Base-by-base conservation (phyloP, 768 basidiomycete species). In the Galerina sulciceps region DNA sequence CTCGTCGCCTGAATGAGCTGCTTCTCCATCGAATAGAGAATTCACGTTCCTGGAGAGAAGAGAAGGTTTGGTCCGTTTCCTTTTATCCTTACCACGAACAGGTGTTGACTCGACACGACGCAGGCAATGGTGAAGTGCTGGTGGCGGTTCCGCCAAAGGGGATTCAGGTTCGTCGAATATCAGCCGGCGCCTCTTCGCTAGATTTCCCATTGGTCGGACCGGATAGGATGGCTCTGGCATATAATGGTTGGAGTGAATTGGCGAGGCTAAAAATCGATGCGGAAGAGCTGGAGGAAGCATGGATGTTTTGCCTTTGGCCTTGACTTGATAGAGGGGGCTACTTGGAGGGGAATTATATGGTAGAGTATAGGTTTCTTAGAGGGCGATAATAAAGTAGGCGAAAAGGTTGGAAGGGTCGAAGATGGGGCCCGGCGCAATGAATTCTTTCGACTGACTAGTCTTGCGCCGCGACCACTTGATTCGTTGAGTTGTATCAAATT, bases 1-100 rank as follows among this genome's bases (percentile, higher is more conserved):
- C 66, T 94, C 93, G 56, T 91, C 91, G 17, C 91, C 93, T 9
- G 93, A 94, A 65, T 93, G 93, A 15, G 72, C 72, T 3, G 93
- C 93, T 67, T 87, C 88, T 35, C 84, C 77, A 63, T 91, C 91
- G 51, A 91, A 78, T 67, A 87, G 77, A 1, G 67, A 65, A 69
- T 82, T 70, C 37, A 58, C 67, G 52, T 68, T 67, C 38, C 43
- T 65, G 36, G 61, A 66, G 18, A 73, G 64, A 2, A 70, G 58
- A 9, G 70, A 68, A 15, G 72, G 71, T 50, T 71, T 71, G 10
- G 62, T 43, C 18, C 64, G 62, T 31, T 67, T 67, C 6, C 34
- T 13, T 56, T 67, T 63, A 41, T 55, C 36, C 49, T 20, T 23
- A 64, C 65, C 60, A 56, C 57, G 64, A 51, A 58, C 48, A 35